Conservation (phyloP, 331 rosid species). For the Cydonia oblonga region DNA sequence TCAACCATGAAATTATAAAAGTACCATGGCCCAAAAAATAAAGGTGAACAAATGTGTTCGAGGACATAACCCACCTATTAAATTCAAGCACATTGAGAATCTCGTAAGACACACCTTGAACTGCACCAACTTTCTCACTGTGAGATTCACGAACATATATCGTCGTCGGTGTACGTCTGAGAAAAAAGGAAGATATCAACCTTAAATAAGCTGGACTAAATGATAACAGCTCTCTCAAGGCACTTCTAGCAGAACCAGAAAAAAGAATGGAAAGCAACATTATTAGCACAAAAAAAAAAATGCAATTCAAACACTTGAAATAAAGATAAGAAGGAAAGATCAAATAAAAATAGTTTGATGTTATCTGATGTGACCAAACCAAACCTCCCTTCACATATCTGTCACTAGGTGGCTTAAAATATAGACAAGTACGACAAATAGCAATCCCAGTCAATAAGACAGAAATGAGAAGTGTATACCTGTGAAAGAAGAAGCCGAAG, state of each 20-base stretch:
- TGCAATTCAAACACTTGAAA: not conserved
- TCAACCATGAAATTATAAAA: not conserved
- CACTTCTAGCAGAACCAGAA: conserved; percentile 12
- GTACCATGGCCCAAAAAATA: not conserved
- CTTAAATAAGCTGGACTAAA: not conserved
- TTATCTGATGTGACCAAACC: not conserved
- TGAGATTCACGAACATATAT: conserved; percentile 92
- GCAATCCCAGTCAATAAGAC: not conserved
- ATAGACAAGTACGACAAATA: not conserved
- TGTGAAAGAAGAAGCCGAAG: conserved; percentile 96
- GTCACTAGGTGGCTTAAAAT: not conserved
- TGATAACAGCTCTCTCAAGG: conserved; percentile 11
- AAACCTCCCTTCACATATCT: not conserved
- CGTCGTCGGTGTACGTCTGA: conserved; percentile 89
- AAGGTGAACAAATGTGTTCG: not conserved
- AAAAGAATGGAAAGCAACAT: conserved; percentile 1
- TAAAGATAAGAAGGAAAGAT: not conserved
- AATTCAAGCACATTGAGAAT: conserved; percentile 95
- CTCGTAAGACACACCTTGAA: conserved; percentile 74
- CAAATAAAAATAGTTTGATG: not conserved
- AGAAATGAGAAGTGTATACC: conserved; percentile 36
- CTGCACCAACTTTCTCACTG: conserved; percentile 70
- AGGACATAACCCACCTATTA: conserved; percentile 49
- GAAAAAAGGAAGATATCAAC: conserved; percentile 20
- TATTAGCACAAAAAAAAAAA: not conserved